Conservation (phyloP, 2,329 filamentous ascomycete genomes). For the Zarea fungicola region DNA sequence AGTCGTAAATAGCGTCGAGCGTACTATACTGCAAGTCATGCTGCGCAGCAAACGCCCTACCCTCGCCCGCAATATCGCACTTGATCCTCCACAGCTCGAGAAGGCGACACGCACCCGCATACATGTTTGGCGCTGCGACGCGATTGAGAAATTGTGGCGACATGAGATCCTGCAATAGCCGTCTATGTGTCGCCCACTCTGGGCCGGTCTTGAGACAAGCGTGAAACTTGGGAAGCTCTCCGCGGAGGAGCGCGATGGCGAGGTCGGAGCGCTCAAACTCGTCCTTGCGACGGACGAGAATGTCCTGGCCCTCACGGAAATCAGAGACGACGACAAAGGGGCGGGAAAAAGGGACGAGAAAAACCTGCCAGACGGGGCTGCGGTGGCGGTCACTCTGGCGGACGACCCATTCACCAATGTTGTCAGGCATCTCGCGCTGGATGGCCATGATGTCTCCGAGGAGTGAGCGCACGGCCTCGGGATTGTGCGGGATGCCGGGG, state of each 20-base stretch:
- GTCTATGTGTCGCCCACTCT: conserved; percentile 28
- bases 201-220: conserved; percentile 26
- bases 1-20: conserved; percentile 27
- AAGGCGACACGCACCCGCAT: conserved; percentile 25
- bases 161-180: conserved; percentile 35
- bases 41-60: conserved; percentile 20
- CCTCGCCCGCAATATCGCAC: conserved; percentile 20
- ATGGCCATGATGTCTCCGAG: conserved; percentile 36
- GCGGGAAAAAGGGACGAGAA: conserved; percentile 36
- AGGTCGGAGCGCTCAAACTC: conserved; percentile 39
- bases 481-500: conserved; percentile 41
- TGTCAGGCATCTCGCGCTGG: conserved; percentile 5
- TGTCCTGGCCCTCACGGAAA: conserved; percentile 37
- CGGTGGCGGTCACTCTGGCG: conserved; percentile 26
- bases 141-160: conserved; percentile 28
- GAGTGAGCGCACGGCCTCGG: conserved; percentile 26
- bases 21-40: conserved; percentile 26
- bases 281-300: conserved; percentile 35
- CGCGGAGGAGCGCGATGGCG: conserved; percentile 27
- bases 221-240: conserved; percentile 29
- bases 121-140: conserved; percentile 26
- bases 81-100: conserved; percentile 32
- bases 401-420: conserved; percentile 22
- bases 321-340: conserved; percentile 40
- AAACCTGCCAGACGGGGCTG: conserved; percentile 42